phyloP scores from a whole-genome alignment of 257 asterid species.

The Henckelia pumila region DNA sequence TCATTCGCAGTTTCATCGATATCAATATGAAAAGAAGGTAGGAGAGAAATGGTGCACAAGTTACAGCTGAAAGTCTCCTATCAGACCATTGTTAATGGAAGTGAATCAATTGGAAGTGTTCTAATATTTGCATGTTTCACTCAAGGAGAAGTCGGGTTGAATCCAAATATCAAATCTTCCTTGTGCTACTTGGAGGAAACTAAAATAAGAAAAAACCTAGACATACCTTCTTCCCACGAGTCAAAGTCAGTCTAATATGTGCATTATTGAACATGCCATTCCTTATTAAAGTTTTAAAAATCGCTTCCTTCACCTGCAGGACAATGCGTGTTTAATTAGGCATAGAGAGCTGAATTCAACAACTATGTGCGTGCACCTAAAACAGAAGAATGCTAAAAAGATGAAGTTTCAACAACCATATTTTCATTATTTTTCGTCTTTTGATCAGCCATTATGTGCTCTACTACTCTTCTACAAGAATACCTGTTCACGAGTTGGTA shows the following conservation, averaged over 20 bases:
- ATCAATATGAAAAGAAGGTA: too few relatives aligned
- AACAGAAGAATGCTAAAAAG: not conserved
- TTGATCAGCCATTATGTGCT: constrained; percentile 3
- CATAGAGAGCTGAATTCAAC: not conserved
- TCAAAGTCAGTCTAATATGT: constrained; percentile 80
- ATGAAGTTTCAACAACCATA: constrained; percentile 5
- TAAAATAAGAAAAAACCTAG: not conserved
- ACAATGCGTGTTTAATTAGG: constrained; percentile 16
- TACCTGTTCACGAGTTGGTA: constrained; percentile 76
- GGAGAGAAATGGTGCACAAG: too few relatives aligned
- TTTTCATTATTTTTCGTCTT: constrained; percentile 8
- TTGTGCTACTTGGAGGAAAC: not conserved
- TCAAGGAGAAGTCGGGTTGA: constrained; percentile 9
- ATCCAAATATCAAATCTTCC: constrained; percentile 6
- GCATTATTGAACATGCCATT: constrained; percentile 82
- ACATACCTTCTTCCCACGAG: constrained; percentile 91
- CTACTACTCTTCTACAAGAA: constrained; percentile 9
- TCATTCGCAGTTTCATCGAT: too few relatives aligned
- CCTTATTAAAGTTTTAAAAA: constrained; percentile 71
- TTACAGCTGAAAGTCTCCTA: too few relatives aligned
- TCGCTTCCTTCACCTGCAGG: constrained; percentile 88
- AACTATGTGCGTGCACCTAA: constrained; percentile 1
- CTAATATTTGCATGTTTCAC: not conserved
- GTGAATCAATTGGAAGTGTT: too few relatives aligned
- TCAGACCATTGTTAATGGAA: too few relatives aligned